phyloP scores from a whole-genome alignment of 129 eudicot species.

The Apium graveolens region DNA sequence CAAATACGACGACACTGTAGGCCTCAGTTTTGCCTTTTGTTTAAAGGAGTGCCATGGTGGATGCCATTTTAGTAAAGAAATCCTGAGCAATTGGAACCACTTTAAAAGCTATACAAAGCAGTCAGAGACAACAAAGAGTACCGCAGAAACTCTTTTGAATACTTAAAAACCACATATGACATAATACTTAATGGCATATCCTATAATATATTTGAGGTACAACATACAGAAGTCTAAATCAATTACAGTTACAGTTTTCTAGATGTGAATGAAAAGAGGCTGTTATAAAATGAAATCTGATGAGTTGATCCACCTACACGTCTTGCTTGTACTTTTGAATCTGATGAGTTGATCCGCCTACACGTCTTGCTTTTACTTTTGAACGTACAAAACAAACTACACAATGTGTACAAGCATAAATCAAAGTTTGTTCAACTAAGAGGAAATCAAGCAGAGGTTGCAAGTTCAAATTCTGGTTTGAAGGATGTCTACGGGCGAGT shows the following conservation, averaged over 20 bases:
- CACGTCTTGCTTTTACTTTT: too few species aligned
- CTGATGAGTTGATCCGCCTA: too few species aligned
- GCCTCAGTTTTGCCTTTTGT: conserved; percentile 14
- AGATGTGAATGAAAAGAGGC: neutral
- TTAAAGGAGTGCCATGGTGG: conserved; percentile 34
- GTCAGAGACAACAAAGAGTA: neutral
- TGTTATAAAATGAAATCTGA: neutral
- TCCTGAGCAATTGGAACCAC: conserved; percentile 12
- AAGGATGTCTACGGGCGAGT: neutral
- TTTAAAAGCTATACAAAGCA: neutral
- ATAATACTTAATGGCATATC: neutral
- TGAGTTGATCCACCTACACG: too few species aligned
- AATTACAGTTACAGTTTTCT: neutral
- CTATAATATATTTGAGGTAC: neutral
- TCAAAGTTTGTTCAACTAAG: neutral
- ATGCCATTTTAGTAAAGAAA: neutral
- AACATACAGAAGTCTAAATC: neutral
- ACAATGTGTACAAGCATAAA: neutral
- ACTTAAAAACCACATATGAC: neutral
- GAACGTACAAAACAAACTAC: neutral
- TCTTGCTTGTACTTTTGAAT: too few species aligned
- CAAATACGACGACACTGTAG: conserved; percentile 4
- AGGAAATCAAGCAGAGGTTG: neutral
- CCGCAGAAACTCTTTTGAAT: neutral
- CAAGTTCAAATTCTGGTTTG: neutral